Evolutionary conservation across 1,284 basidiomycete genomes (phyloP), one percentile per base, ranked within the genome.

Genomic region (Ganoderma lucidum): DNA sequence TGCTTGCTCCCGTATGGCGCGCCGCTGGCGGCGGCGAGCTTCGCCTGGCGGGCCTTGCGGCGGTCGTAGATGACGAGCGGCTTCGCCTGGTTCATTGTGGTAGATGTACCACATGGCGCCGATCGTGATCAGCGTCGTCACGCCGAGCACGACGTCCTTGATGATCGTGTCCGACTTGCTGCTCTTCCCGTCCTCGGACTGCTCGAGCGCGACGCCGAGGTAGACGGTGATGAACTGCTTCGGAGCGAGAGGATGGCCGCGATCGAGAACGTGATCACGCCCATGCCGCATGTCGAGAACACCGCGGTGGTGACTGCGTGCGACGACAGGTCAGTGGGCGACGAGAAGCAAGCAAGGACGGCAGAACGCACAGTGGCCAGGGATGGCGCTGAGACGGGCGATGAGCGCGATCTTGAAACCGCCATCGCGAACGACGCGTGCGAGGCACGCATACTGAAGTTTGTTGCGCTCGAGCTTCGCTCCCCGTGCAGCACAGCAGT

Each of bases 31-130:
- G 80, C 79, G 2, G 69, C 17, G 61, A 84, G 74, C 78, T 88
- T 88, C 58, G 79, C 81, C 83, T 88, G 87, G 23, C 71, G 53
- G 0, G 73, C 73, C 39, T 74, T 74, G 68, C 95, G 87, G 59
- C 91, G 85, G 48, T 87, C 87, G 67, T 93, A 89, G 76, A 97
- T 91, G 9, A 97, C 89, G 1, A 82, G 78, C 0, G 92, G 88
- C 74, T 95, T 93, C 35, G 89, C 91, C 74, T 87, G 84, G 76
- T 91, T 88, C 90, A 97, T 95, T 80, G 64, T 80, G 83, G 75
- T 89, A 89, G 75, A 97, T 93, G 79, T 93, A 97, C 90, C 93
- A 96, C 81, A 94, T 92, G 0, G 95, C 93, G 51, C 83, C 79
- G 60, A 94, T 73, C 0, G 96, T 97, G 71, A 97, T 87, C 32